Conservation (phyloP, 2,329 filamentous ascomycete genomes). For the Magnaporthiopsis incrustans region DNA sequence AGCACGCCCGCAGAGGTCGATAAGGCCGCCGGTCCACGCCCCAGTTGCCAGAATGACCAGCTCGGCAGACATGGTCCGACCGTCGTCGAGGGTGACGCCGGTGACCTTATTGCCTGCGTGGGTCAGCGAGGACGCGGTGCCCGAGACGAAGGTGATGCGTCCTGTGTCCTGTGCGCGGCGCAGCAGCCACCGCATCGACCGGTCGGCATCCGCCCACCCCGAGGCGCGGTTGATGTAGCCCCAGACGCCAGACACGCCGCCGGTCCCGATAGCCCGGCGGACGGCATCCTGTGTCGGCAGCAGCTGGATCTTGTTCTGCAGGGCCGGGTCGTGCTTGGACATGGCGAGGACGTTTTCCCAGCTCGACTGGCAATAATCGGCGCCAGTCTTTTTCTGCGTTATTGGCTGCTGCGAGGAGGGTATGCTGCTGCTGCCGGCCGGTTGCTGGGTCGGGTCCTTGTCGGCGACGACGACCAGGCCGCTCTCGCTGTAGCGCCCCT, state of each 20-base stretch:
- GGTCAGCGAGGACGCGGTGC: slow-evolving; percentile 34
- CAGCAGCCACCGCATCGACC: slow-evolving; percentile 58
- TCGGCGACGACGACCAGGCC: slow-evolving; percentile 60
- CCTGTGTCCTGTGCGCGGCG: slow-evolving; percentile 43
- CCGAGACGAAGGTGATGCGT: slow-evolving; percentile 48
- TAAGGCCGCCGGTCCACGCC: slow-evolving; percentile 72
- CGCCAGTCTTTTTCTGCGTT: slow-evolving; percentile 33
- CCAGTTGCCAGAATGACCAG: slow-evolving; percentile 76
- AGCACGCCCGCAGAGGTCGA: slow-evolving; percentile 70
- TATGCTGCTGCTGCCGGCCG: background rate
- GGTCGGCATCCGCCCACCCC: slow-evolving; percentile 75
- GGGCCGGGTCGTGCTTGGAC: slow-evolving; percentile 30
- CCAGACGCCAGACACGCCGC: slow-evolving; percentile 47
- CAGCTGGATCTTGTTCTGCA: slow-evolving; percentile 31
- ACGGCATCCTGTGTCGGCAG: slow-evolving; percentile 38
- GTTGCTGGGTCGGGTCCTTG: slow-evolving; percentile 18
- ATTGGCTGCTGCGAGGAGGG: background rate
- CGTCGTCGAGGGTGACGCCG: slow-evolving; percentile 41
- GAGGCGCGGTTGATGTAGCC: slow-evolving; percentile 68
- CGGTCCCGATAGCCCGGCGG: slow-evolving; percentile 34
- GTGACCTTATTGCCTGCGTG: slow-evolving; percentile 33
- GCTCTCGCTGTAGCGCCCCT: slow-evolving; percentile 61
- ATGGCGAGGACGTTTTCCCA: slow-evolving; percentile 52
- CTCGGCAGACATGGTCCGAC: slow-evolving; percentile 37
- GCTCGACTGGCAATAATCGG: slow-evolving; percentile 52